Evolutionary conservation across 108 stramenopile genomes (phyloP).

Genomic region (Cyclostephanos tholiformis): DNA sequence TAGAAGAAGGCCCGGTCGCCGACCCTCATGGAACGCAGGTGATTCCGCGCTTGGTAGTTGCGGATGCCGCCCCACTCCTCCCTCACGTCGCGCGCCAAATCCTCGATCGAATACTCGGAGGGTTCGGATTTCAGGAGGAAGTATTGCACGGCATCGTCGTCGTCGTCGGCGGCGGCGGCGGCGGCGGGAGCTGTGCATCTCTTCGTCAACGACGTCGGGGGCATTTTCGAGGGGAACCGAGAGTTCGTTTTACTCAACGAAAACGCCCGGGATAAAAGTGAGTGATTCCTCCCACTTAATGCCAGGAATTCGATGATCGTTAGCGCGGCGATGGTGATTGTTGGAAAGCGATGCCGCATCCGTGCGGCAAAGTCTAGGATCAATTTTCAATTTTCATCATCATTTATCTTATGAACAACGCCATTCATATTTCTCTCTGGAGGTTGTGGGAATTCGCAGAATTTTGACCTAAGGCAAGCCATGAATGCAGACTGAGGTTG

Average conservation of each 20-base stretch:
- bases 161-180: not conserved
- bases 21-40: conserved; percentile 48
- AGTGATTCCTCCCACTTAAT: not conserved
- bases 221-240: not conserved
- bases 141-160: conserved; percentile 15
- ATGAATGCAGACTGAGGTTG: too few species aligned
- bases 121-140: conserved; percentile 61
- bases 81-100: conserved; percentile 33
- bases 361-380: too few species aligned
- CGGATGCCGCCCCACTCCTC: conserved; percentile 66
- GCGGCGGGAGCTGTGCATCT: not conserved
- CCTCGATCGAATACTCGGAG: conserved; percentile 51
- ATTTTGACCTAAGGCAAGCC: too few species aligned
- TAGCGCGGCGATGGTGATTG: not conserved
- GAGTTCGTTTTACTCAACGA: not conserved
- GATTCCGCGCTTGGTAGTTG: conserved; percentile 62
- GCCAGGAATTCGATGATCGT: not conserved
- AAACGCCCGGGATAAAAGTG: too few species aligned
- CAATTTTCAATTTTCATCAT: too few species aligned
- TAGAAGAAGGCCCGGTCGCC: conserved; percentile 61
- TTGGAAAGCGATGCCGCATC: not conserved
- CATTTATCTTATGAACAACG: too few species aligned
- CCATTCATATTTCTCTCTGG: too few species aligned
- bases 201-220: not conserved
- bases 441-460: too few species aligned